Percentiles rank a stretch among this genome's conserved stretches.
These are phyloP conservation scores for Fusarium albosuccineum DNA, from an alignment of 2,329 filamentous ascomycete genomes.

Conservation along the genomic window DNA sequence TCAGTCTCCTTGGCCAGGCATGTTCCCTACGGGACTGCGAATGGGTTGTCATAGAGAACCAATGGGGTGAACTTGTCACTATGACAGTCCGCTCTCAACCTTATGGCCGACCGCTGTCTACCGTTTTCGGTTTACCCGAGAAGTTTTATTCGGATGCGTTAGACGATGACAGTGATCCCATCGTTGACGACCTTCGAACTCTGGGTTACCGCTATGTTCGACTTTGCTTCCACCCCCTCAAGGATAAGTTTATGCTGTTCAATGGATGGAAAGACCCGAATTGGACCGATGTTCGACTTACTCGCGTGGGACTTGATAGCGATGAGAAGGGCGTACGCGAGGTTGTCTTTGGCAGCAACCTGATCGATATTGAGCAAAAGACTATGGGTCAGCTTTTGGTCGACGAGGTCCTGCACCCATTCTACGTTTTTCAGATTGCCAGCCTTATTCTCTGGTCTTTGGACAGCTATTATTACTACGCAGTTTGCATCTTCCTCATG, in stretches of 20 bases:
- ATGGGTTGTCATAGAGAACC: slow-evolving; percentile 97
- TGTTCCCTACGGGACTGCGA: slow-evolving; percentile 79
- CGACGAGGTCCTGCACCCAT: slow-evolving; percentile 96
- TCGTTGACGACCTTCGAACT: slow-evolving; percentile 79
- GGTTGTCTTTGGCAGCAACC: slow-evolving; percentile 87
- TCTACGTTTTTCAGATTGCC: slow-evolving; percentile 97
- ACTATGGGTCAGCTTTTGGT: slow-evolving; percentile 83
- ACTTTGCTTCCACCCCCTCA: slow-evolving; percentile 89
- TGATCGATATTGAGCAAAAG: slow-evolving; percentile 95
- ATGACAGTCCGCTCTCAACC: slow-evolving; percentile 71
- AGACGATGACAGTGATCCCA: slow-evolving; percentile 77
- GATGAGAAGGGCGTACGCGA: slow-evolving; percentile 89
- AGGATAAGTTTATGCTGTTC: slow-evolving; percentile 88
- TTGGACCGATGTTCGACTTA: slow-evolving; percentile 82
- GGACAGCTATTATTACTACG: slow-evolving; percentile 98
- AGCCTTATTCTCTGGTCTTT: slow-evolving; percentile 95
- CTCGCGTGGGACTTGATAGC: slow-evolving; percentile 85
- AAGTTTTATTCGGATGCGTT: slow-evolving; percentile 69
- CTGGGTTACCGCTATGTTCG: slow-evolving; percentile 95
- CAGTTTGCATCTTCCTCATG: slow-evolving; percentile 92
- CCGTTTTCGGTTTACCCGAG: slow-evolving; percentile 75
- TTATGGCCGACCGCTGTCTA: slow-evolving; percentile 69
- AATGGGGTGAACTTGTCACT: slow-evolving; percentile 94
- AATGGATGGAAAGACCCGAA: slow-evolving; percentile 94
- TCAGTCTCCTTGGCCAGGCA: slow-evolving; percentile 78